phyloP scores from a whole-genome alignment of 768 basidiomycete species.

The Tremella fuciformis region DNA sequence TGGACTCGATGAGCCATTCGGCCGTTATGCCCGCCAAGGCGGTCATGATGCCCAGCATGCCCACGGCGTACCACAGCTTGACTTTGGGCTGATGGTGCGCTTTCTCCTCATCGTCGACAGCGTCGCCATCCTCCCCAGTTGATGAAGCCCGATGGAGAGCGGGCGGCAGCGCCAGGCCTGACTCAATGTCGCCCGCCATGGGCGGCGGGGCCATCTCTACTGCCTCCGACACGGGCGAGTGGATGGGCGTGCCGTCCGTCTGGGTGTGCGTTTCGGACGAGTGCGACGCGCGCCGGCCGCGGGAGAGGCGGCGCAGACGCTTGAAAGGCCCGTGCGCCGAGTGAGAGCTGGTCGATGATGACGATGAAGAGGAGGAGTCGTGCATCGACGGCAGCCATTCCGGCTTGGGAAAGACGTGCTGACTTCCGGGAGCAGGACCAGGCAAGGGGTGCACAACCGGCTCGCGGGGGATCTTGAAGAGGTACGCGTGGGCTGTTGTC shows the following conservation, averaged over 20 bases:
- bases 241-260: not conserved
- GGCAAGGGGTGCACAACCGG: conserved; percentile 31
- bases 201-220: conserved; percentile 6
- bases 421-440: conserved; percentile 34
- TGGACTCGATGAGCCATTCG: conserved; percentile 39
- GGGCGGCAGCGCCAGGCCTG: not conserved
- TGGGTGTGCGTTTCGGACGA: no score
- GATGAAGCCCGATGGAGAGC: not conserved
- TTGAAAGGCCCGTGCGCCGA: conserved; percentile 18
- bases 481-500: conserved; percentile 30
- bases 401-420: conserved; percentile 43
- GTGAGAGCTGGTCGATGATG: conserved; percentile 19
- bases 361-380: conserved; percentile 21
- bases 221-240: not conserved
- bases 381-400: conserved; percentile 42
- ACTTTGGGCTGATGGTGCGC: conserved; percentile 15
- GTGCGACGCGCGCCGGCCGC: not conserved
- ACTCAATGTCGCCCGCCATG: not conserved
- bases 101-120: conserved; percentile 20
- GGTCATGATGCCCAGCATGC: conserved; percentile 39
- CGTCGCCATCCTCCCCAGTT: not conserved
- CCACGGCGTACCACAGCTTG: conserved; percentile 34
- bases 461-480: conserved; percentile 34
- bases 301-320: conserved; percentile 28
- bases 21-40: conserved; percentile 45